Evolutionary conservation across 1,284 basidiomycete genomes (phyloP), one percentile per base, ranked within the genome.

Genomic region (Ceratobasidium theobromae): DNA sequence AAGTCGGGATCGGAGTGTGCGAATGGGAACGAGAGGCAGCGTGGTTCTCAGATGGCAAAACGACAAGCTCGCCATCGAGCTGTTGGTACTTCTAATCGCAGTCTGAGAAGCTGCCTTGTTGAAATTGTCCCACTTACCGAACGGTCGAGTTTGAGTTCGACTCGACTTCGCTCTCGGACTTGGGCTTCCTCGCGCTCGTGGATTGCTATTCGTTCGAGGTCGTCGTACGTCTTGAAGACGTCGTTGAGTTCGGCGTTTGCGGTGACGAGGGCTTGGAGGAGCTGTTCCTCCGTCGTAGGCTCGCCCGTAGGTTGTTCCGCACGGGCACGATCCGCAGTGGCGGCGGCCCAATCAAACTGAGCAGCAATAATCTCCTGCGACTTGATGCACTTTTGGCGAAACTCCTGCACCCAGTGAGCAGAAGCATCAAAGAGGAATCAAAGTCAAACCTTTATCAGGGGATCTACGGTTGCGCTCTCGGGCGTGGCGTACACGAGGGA

Each of bases 321-420:
- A 70, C 71, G 69, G 70, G 30, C 84, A 77, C 4, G 84, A 87
- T 89, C 89, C 1, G 90, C 89, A 21, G 83, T 81, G 3, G 89
- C 84, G 18, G 84, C 82, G 3, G 91, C 91, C 90, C 90, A 92
- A 9, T 86, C 82, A 64, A 91, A 89, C 74, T 90, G 87, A 6
- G 86, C 83, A 69, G 79, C 84, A 32, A 91, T 84, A 18, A 91
- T 79, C 66, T 89, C 89, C 73, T 89, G 87, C 1, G 87, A 89
- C 4, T 81, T 79, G 21, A 82, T 79, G 73, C 88, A 91, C 72
- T 90, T 88, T 12, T 75, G 71, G 68, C 86, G 82, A 72, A 91
- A 91, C 76, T 91, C 89, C 88, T 91, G 69, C 51, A 12, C 25
- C 62, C 5, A 12, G 11, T 65, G 23, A 8, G 40, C 12, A 8